These are phyloP conservation scores for Phytophthora pinifolia DNA, from an alignment of 352 stramenopile species.

Conservation along the genomic window DNA sequence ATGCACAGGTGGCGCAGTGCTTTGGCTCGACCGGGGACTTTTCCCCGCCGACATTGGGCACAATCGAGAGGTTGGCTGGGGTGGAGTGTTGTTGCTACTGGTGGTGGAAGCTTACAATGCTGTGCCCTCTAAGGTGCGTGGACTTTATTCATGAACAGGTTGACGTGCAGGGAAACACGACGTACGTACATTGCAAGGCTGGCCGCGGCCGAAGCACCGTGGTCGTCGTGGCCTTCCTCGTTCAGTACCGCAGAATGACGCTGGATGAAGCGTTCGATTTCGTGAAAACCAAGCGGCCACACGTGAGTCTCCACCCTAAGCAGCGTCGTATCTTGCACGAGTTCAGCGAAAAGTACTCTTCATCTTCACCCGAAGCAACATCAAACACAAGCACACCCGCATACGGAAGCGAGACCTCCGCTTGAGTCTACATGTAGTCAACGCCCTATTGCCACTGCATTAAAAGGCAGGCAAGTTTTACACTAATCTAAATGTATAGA, in stretches of 20 bases:
- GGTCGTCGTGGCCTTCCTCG: slow-evolving; percentile 69
- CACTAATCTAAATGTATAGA: slow-evolving; percentile 55
- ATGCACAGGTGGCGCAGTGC: slow-evolving; percentile 49
- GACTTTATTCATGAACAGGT: slow-evolving; percentile 67
- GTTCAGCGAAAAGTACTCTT: slow-evolving; percentile 32
- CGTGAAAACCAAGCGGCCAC: slow-evolving; percentile 53
- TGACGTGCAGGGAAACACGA: slow-evolving; percentile 44
- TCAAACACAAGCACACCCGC: background rate
- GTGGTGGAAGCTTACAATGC: background rate
- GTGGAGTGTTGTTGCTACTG: background rate
- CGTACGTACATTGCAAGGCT: slow-evolving; percentile 85
- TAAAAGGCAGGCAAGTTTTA: slow-evolving; percentile 22
- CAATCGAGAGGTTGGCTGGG: slow-evolving; percentile 40
- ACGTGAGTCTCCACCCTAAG: slow-evolving; percentile 68
- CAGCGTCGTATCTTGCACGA: slow-evolving; percentile 49
- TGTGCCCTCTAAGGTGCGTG: slow-evolving; percentile 43
- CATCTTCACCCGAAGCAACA: slow-evolving; percentile 3
- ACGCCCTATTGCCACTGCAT: slow-evolving; percentile 16
- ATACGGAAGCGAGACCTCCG: slow-evolving; percentile 1
- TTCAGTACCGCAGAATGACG: slow-evolving; percentile 57
- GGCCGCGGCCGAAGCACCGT: slow-evolving; percentile 74
- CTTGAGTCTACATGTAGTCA: too few species aligned
- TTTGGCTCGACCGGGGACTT: slow-evolving; percentile 72
- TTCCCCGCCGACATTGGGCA: slow-evolving; percentile 62
- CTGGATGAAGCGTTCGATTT: slow-evolving; percentile 57